A percentile compares a stretch with the other conserved stretches of the same genome.
Conservation (phyloP, 768 basidiomycete genomes). For the Termitomyces sp. region DNA sequence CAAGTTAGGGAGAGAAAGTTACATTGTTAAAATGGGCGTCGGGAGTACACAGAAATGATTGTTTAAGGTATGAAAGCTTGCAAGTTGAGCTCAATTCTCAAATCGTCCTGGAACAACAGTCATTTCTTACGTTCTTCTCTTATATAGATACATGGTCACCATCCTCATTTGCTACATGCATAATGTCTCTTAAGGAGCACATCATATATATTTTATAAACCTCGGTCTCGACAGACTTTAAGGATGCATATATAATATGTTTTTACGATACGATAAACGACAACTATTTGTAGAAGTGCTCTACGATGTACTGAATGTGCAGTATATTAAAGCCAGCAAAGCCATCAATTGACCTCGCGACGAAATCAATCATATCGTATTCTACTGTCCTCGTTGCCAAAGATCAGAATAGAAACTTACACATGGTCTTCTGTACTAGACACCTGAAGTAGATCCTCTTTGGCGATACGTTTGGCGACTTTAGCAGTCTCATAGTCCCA, state of each 20-base stretch:
- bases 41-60: conserved; percentile 31
- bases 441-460: conserved; percentile 23
- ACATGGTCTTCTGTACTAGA: neutral
- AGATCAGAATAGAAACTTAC: neutral
- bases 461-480: conserved; percentile 42
- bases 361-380: neutral
- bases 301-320: neutral
- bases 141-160: neutral
- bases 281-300: too few species aligned
- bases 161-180: neutral
- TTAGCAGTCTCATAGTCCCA: conserved; percentile 65
- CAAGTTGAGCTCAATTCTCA: neutral
- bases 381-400: neutral
- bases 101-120: neutral
- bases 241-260: too few species aligned
- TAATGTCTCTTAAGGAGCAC: neutral
- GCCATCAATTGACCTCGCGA: neutral
- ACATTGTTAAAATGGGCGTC: conserved; percentile 61
- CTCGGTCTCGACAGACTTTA: neutral
- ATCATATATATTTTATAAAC: neutral
- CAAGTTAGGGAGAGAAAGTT: conserved; percentile 45
- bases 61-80: neutral
- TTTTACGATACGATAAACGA: too few species aligned
- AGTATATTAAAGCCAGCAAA: neutral
- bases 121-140: neutral